A percentile compares a stretch with the other conserved stretches of the same genome.
Evolutionary conservation across 163 green algal species (phyloP).

Genomic region (Scenedesmus sp.): DNA sequence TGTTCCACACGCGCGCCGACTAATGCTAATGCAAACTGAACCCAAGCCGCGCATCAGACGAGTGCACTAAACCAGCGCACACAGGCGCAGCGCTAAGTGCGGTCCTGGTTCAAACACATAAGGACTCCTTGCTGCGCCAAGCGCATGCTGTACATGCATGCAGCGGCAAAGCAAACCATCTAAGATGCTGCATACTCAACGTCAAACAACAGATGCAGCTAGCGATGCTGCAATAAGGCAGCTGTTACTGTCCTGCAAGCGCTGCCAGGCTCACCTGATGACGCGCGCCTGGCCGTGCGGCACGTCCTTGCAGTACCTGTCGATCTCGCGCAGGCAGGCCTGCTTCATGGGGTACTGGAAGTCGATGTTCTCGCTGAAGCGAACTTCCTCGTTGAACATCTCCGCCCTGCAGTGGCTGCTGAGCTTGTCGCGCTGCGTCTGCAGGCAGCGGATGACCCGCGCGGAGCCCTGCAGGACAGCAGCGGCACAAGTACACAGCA

Average conservation of each 20-base stretch:
- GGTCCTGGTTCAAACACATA: too few relatives aligned
- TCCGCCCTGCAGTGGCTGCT: constrained; percentile 70
- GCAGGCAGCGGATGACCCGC: constrained; percentile 79
- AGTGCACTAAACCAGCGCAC: too few relatives aligned
- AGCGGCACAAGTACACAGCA: background rate
- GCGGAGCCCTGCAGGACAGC: constrained; percentile 65
- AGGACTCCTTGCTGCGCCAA: too few relatives aligned
- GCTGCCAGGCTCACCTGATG: constrained; percentile 66
- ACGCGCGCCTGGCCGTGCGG: constrained; percentile 75
- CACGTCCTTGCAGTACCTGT: constrained; percentile 75
- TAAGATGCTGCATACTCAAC: too few relatives aligned
- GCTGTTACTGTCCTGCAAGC: constrained; percentile 53
- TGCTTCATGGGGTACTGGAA: constrained; percentile 89
- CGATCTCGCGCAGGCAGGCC: constrained; percentile 72
- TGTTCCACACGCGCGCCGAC: too few relatives aligned
- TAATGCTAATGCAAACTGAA: too few relatives aligned
- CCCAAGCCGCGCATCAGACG: too few relatives aligned
- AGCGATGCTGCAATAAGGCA: background rate
- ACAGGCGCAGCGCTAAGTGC: too few relatives aligned
- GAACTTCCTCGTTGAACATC: constrained; percentile 85
- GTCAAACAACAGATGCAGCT: background rate
- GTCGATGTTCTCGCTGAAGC: constrained; percentile 84
- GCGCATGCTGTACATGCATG: background rate
- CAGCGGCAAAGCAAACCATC: background rate
- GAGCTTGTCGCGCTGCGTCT: constrained; percentile 71